These are phyloP conservation scores for Carex myosuroides DNA, from an alignment of 176 grass and related monocot species.

Conservation along the genomic window DNA sequence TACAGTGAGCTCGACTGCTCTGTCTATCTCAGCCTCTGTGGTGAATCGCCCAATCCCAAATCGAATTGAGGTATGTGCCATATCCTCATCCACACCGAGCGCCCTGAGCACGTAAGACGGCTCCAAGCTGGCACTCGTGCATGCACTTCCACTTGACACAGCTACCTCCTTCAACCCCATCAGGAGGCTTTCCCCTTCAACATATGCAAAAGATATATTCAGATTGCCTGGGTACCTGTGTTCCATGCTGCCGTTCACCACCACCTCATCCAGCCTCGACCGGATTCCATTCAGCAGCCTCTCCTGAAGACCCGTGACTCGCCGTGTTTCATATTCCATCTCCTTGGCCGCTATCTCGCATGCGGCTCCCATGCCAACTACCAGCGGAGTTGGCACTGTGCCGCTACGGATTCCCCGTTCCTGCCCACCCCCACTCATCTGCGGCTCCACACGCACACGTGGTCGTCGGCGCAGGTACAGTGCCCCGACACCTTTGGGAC, in stretches of 20 bases:
- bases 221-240: slow-evolving; percentile 84
- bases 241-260: slow-evolving; percentile 90
- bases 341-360: slow-evolving; percentile 69
- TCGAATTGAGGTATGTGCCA: slow-evolving; percentile 93
- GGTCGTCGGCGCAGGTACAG: slow-evolving; percentile 85
- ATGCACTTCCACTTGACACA: slow-evolving; percentile 85
- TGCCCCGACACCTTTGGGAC: slow-evolving; percentile 81
- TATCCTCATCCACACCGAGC: slow-evolving; percentile 88
- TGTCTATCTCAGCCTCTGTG: slow-evolving; percentile 87
- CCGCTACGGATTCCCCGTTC: slow-evolving; percentile 91
- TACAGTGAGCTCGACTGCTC: slow-evolving; percentile 64
- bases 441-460: slow-evolving; percentile 75
- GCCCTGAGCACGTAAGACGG: slow-evolving; percentile 80
- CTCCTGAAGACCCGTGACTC: slow-evolving; percentile 32
- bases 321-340: slow-evolving; percentile 74
- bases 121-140: slow-evolving; percentile 90
- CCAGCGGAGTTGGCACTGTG: slow-evolving; percentile 72
- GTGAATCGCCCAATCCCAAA: slow-evolving; percentile 92
- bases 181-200: slow-evolving; percentile 88
- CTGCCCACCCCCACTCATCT: slow-evolving; percentile 92
- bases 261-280: slow-evolving; percentile 52
- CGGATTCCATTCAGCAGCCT: slow-evolving; percentile 59
- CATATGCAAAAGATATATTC: slow-evolving; percentile 83
- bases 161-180: slow-evolving; percentile 99
- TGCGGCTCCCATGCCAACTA: slow-evolving; percentile 74